These are phyloP conservation scores for Apocynum venetum DNA, from an alignment of 257 asterid genomes.

Conservation along the genomic window DNA sequence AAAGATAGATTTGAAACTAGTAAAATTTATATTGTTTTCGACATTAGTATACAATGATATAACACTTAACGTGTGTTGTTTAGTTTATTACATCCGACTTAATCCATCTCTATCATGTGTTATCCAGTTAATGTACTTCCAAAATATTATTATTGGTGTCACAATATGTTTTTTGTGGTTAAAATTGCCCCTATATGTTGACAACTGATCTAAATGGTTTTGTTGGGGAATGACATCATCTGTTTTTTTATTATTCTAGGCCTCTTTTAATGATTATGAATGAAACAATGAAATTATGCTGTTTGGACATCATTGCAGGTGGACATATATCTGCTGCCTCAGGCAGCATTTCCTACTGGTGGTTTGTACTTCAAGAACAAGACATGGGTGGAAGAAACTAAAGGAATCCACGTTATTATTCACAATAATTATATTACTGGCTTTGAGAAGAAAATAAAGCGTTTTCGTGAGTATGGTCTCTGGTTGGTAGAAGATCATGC, in stretches of 20 bases:
- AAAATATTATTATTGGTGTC: not conserved
- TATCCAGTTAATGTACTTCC: not conserved
- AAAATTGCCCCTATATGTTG: not conserved
- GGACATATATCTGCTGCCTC: constrained; percentile 87
- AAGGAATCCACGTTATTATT: constrained; percentile 81
- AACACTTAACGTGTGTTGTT: too few relatives aligned
- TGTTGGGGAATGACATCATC: not conserved
- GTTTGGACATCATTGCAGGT: constrained; percentile 48
- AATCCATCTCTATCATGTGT: not conserved
- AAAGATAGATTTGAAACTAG: too few relatives aligned
- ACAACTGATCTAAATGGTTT: not conserved
- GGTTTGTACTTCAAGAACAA: constrained; percentile 93
- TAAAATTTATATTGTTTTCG: too few relatives aligned
- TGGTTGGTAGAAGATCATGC: constrained; percentile 87
- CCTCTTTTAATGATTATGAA: constrained; percentile 6
- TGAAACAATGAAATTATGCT: constrained; percentile 3
- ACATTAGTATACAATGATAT: too few relatives aligned
- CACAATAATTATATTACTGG: constrained; percentile 91
- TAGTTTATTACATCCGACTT: not conserved
- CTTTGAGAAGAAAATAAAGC: constrained; percentile 80
- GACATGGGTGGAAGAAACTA: constrained; percentile 87
- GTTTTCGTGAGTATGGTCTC: constrained; percentile 76
- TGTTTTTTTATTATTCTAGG: not conserved
- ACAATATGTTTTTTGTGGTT: not conserved
- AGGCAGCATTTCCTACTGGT: constrained; percentile 89